Evolutionary conservation across 2,329 filamentous ascomycete species (phyloP), one percentile per base, ranked within the genome.

Genomic region (Colletotrichum melonis): DNA sequence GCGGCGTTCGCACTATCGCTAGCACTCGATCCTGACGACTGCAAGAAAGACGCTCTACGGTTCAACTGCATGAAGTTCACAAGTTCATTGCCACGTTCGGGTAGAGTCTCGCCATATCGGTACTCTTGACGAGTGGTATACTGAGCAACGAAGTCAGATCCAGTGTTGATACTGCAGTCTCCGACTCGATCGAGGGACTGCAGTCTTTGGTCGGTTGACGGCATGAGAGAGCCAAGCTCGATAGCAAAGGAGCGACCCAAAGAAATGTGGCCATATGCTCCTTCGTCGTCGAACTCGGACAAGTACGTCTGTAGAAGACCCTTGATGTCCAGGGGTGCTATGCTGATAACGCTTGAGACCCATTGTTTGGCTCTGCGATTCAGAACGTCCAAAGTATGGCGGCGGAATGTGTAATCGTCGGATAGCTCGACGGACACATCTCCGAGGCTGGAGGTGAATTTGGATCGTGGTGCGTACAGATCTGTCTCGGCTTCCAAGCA

Each of bases 101-200:
- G 91, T 49, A 93, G 85, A 2, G 91, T 89, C 80, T 98, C 95
- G 12, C 95, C 91, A 79, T 96, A 96, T 69, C 95, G 92, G 82
- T 99, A 99, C 79, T 98, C 95, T 81, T 99, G 97, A 49, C 97
- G 93, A 30, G 95, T 97, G 4, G 96, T 98, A 81, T 99, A 99
- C 80, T 99, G 96, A 1, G 97, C 95, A 79, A 99, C 91, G 78
- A 99, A 98, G 80, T 98, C 96, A 2, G 97, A 98, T 0, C 94
- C 95, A 12, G 95, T 95, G 80, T 98, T 98, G 81, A 98, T 92
- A 75, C 91, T 91, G 67, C 91, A 90, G 60, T 92, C 91, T 22
- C 93, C 92, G 75, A 94, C 89, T 46, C 88, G 89, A 76, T 97
- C 94, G 62, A 99, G 91, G 7, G 94, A 95, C 77, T 90, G 92